Evolutionary conservation across 352 stramenopile species (phyloP), one percentile per base, ranked within the genome.

Genomic region (Globisporangium emineosum): DNA sequence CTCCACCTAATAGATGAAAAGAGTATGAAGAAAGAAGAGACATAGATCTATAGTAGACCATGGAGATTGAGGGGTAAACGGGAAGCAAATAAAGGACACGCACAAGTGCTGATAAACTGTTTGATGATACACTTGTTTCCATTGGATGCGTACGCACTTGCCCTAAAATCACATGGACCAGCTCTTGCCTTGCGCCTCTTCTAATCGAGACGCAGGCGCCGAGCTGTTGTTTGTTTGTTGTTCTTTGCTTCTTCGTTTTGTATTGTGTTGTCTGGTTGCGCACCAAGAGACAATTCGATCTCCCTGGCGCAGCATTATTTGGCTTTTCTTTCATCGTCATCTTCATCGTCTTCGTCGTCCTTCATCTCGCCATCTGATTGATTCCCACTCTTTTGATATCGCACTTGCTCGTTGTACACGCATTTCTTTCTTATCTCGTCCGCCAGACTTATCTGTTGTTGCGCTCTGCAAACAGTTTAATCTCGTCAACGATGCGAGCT

Each of bases 401-500:
- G 40, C 40, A 47, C 40, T 54, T 35, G 30, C 45, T 42, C 45
- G 35, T n/a, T 64, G 43, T 67, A 61, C 61, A 67, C 37, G 29
- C 23, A 47, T 30, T 29, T 53, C 49, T 37, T 17, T 30, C 32
- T 42, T 47, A 29, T 50, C 17, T 35, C 30, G 12, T 37, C 42
- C 30, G 0, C 29, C 9, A 19, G n/a, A 33, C 32, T 90, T 72
- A 89, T 88, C 79, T 88, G 72, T 67, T 76, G 66, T 83, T 90
- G 50, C 75, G 74, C 55, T 90, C 71, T 42, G 81, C 73, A 66
- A 93, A 95, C 55, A 90, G 29, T 78, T 91, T 89, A 62, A 96
- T 92, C 75, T 96, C 88, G 60, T 94, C 83, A 66, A 89, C 94
- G 65, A 96, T 94, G 68, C 84, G 86, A 53, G 72, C 88, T 94